phyloP scores from a whole-genome alignment of 768 basidiomycete species.

The Kwoniella heveanensis region DNA sequence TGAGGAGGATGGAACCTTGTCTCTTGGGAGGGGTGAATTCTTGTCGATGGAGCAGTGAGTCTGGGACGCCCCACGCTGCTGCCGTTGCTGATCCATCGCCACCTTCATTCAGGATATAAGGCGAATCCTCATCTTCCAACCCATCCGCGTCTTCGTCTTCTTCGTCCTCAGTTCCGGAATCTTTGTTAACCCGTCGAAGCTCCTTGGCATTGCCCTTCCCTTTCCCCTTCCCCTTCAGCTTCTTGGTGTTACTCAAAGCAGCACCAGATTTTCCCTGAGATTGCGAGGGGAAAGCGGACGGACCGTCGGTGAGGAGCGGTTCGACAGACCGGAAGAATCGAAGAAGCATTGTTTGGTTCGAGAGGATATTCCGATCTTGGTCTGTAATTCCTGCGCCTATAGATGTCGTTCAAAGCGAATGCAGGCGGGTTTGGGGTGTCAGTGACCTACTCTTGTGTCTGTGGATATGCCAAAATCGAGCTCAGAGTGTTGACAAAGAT shows the following conservation, averaged over 20 bases:
- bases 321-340: slow-evolving; percentile 77
- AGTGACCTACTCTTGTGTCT: too few relatives aligned
- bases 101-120: slow-evolving; percentile 13
- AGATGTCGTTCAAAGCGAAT: not conserved
- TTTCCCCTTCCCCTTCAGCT: slow-evolving; percentile 59
- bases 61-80: not conserved
- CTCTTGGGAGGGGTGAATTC: slow-evolving; percentile 53
- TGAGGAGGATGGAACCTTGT: slow-evolving; percentile 76
- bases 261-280: slow-evolving; percentile 6
- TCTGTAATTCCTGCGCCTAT: slow-evolving; percentile 74
- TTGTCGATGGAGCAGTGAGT: slow-evolving; percentile 20
- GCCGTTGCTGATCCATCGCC: not conserved
- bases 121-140: slow-evolving; percentile 18
- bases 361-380: slow-evolving; percentile 87
- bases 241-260: slow-evolving; percentile 34
- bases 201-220: slow-evolving; percentile 21
- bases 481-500: too few relatives aligned
- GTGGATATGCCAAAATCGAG: too few relatives aligned
- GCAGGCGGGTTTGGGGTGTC: too few relatives aligned
- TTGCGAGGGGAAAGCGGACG: slow-evolving; percentile 13
- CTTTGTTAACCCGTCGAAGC: not conserved
- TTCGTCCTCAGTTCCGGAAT: slow-evolving; percentile 35
- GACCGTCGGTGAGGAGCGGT: slow-evolving; percentile 64
- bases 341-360: slow-evolving; percentile 81
- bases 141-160: slow-evolving; percentile 14